Evolutionary conservation across 805 yeast genomes (phyloP).

Genomic region (Cyberlindnera americana): DNA sequence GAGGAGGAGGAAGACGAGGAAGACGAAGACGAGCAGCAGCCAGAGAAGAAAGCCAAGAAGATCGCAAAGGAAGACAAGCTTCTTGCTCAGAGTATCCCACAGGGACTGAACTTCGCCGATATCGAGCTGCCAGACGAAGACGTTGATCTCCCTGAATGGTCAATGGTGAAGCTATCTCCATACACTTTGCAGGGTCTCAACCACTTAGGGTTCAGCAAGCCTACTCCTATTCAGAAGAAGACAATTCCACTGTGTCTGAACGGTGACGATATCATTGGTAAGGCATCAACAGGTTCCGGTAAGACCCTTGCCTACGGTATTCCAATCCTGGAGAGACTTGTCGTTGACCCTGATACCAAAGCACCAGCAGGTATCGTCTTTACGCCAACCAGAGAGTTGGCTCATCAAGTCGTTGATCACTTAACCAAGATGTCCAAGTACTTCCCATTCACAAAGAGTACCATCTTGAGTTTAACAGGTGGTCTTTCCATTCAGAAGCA

Average conservation of each 20-base stretch:
- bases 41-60: conserved; percentile 12
- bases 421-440: conserved; percentile 50
- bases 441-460: conserved; percentile 48
- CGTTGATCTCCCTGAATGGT: conserved; percentile 61
- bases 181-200: conserved; percentile 61
- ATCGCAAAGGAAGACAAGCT: conserved; percentile 20
- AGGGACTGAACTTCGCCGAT: conserved; percentile 30
- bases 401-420: conserved; percentile 88
- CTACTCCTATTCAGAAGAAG: conserved; percentile 80
- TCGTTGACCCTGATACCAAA: conserved; percentile 29
- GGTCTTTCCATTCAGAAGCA: conserved; percentile 95
- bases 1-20: conserved; percentile 22
- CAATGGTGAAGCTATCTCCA: conserved; percentile 43
- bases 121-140: conserved; percentile 33
- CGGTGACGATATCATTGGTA: conserved; percentile 86
- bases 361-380: conserved; percentile 75
- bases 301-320: conserved; percentile 94
- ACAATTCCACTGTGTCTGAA: conserved; percentile 71
- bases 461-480: conserved; percentile 83
- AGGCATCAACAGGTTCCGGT: conserved; percentile 97
- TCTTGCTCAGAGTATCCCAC: conserved; percentile 16
- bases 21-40: conserved; percentile 25
- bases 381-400: conserved; percentile 95
- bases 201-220: conserved; percentile 54
- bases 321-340: conserved; percentile 74